Conservation (phyloP, 257 asterid genomes). For the Solanum pimpinellifolium region DNA sequence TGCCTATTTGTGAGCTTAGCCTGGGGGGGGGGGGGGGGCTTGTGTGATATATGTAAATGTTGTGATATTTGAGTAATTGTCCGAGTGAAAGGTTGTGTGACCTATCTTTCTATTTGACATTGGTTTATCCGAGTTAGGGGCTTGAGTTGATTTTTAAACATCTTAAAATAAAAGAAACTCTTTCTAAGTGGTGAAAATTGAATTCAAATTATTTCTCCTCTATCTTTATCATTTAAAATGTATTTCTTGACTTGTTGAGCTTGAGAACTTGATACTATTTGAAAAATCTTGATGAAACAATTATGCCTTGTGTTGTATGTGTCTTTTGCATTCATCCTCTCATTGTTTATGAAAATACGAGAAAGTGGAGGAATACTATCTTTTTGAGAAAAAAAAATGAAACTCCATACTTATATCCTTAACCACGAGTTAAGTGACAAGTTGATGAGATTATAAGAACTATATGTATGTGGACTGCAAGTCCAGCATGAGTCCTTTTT, state of each 20-base stretch:
- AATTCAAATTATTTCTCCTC: background rate
- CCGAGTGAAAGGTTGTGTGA: background rate
- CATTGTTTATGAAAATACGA: background rate
- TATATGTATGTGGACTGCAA: background rate
- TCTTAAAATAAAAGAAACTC: background rate
- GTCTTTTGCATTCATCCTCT: background rate
- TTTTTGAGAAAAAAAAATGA: no score
- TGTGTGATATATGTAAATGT: background rate
- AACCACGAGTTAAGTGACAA: background rate
- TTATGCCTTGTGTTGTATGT: background rate
- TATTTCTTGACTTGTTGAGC: background rate
- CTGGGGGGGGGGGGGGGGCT: no score
- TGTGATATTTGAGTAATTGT: background rate
- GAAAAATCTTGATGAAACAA: background rate
- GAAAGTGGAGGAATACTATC: background rate
- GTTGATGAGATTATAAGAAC: background rate
- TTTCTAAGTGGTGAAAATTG: background rate
- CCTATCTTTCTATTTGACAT: background rate
- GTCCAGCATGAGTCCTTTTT: background rate
- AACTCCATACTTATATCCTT: no score
- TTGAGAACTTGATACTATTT: background rate
- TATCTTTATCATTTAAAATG: background rate
- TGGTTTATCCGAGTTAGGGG: background rate
- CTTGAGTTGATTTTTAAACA: background rate
- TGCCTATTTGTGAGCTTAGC: background rate